Evolutionary conservation across 768 basidiomycete genomes (phyloP), one percentile per base, ranked within the genome.

Genomic region (Termitomyces sp.): DNA sequence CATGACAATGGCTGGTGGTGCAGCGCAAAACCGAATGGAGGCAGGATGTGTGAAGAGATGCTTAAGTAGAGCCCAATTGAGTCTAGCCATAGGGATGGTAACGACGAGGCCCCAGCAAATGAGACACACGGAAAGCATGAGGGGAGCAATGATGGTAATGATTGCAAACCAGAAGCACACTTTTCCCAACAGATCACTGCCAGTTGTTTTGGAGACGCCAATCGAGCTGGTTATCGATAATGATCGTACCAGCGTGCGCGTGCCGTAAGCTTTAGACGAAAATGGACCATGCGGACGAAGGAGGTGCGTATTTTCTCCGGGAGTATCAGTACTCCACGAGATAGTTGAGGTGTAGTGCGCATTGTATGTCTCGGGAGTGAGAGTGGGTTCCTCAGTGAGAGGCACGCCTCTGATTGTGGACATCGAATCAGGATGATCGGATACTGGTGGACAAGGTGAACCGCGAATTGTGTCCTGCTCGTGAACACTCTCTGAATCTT

Each of bases 11-110:
- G 85, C 78, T 14, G 86, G 81, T 0, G 91, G 95, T 9, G 97
- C 90, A 4, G 94, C 85, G 66, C 95, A 95, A 78, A 99, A 98
- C 57, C 96, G 92, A 65, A 99, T 89, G 45, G 82, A 81, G 36
- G 88, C 87, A 0, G 97, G 95, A 62, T 88, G 87, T 57, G 81
- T 74, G 69, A 88, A 87, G 55, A 99, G 81, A 71, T 92, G 83
- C 50, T 88, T 86, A 70, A 98, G 82, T 48, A 99, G 83, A n/a
- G 86, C 92, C 96, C 96, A 98, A 66, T 88, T 93, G 55, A 99
- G 83, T 72, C 91, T 96, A 37, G 96, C 97, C 97, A 99, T 99
- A 4, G 97, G 97, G 65, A 99, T 91, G 60, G 96, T 92, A 71
- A 99, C 82, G 62, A 99, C 87, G 62, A 94, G 81, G n/a, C 82